Evolutionary conservation across 2,329 filamentous ascomycete species (phyloP).

Genomic region (Neonectria ditissima): DNA sequence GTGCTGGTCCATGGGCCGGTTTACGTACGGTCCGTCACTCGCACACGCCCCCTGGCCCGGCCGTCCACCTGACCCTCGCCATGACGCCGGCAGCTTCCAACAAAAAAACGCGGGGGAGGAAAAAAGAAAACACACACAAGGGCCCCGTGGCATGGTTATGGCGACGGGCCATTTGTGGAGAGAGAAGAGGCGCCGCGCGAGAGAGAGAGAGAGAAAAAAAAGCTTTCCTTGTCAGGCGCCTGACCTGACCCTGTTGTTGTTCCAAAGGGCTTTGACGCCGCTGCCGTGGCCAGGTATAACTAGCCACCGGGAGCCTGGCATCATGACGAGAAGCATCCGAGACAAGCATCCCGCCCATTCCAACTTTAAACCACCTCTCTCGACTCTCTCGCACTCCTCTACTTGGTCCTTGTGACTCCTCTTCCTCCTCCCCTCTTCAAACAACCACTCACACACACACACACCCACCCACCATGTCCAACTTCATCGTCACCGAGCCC

Average conservation of each 20-base stretch:
- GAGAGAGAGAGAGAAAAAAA: too few relatives aligned
- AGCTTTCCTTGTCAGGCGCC: constrained; percentile 39
- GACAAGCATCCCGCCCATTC: constrained; percentile 14
- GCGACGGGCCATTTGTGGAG: constrained; percentile 39
- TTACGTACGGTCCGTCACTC: too few relatives aligned
- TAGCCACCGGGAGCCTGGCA: constrained; percentile 25
- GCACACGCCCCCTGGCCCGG: too few relatives aligned
- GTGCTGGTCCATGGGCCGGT: too few relatives aligned
- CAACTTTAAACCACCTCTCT: constrained; percentile 8
- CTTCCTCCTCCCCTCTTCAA: neutral
- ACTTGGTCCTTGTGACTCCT: constrained; percentile 1
- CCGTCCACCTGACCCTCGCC: too few relatives aligned
- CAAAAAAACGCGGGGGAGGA: constrained; percentile 43
- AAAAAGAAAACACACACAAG: too few relatives aligned
- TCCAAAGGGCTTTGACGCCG: constrained; percentile 9
- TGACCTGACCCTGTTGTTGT: constrained; percentile 24
- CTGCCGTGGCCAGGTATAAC: constrained; percentile 37
- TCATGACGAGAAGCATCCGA: constrained; percentile 29
- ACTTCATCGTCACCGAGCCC: constrained; percentile 50
- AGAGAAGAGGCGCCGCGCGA: too few relatives aligned
- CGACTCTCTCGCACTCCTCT: constrained; percentile 10
- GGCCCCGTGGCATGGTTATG: constrained; percentile 11
- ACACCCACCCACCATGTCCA: constrained; percentile 41
- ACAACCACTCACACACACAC: constrained; percentile 5
- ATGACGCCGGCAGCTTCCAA: too few relatives aligned